phyloP scores from a whole-genome alignment of 768 basidiomycete species.

The Phaeolepiota aurea region DNA sequence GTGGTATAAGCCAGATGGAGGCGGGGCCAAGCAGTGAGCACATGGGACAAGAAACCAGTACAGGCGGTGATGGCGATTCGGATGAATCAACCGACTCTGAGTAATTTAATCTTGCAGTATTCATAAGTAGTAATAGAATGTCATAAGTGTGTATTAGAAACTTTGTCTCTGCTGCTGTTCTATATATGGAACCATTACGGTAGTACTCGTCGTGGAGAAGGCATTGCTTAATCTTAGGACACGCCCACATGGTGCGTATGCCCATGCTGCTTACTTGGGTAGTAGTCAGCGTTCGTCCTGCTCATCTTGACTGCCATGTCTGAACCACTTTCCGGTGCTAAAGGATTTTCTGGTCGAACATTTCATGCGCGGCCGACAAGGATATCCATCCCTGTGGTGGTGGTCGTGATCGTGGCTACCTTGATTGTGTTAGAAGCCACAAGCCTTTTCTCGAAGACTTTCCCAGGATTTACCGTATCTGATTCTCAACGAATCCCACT shows the following conservation, averaged over 20 bases:
- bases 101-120: neutral
- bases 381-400: no score
- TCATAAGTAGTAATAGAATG: no score
- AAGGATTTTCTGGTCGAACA: no score
- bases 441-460: neutral
- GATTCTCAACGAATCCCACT: conserved; percentile 9
- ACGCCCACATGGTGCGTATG: no score
- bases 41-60: neutral
- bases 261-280: neutral
- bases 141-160: no score
- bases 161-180: no score
- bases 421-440: neutral
- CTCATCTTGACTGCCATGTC: neutral
- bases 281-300: neutral
- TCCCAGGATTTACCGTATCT: neutral
- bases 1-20: conserved; percentile 12
- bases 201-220: no score
- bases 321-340: no score
- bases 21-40: conserved; percentile 23
- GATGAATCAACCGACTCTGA: neutral
- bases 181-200: no score
- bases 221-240: no score
- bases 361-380: no score
- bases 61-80: conserved; percentile 3
- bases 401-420: neutral